Conservation (phyloP, 2,329 filamentous ascomycete genomes). For the Exserohilum turcica region DNA sequence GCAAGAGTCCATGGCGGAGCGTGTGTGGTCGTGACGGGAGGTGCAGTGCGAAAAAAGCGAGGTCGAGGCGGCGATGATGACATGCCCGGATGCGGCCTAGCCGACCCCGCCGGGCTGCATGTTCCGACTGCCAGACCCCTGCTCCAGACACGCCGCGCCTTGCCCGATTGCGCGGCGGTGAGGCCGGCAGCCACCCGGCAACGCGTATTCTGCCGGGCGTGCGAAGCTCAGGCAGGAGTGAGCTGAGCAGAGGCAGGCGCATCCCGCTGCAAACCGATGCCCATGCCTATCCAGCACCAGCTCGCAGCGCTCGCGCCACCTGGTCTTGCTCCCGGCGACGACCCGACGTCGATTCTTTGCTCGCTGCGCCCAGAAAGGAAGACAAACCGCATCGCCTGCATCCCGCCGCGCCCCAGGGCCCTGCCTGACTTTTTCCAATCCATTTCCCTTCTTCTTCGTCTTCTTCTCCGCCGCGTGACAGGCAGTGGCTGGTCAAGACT, state of each 20-base stretch:
- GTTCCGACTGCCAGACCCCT: slow-evolving; percentile 15
- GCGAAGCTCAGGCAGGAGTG: not conserved
- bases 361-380: slow-evolving; percentile 5
- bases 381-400: slow-evolving; percentile 7
- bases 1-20: too few relatives aligned
- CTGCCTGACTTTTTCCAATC: too few relatives aligned
- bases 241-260: slow-evolving; percentile 11
- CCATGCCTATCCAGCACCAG: not conserved
- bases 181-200: slow-evolving; percentile 16
- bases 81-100: slow-evolving; percentile 13
- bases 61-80: slow-evolving; percentile 21
- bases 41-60: slow-evolving; percentile 7
- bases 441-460: not conserved
- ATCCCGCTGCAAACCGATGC: slow-evolving; percentile 18
- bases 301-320: not conserved
- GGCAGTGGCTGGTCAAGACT: too few relatives aligned
- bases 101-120: slow-evolving; percentile 17
- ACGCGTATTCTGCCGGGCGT: slow-evolving; percentile 14
- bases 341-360: not conserved
- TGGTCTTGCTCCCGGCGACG: not conserved
- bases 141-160: slow-evolving; percentile 17
- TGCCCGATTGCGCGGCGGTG: slow-evolving; percentile 21
- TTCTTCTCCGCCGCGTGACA: slow-evolving; percentile 4
- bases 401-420: too few relatives aligned
- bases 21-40: not conserved